Evolutionary conservation across 495 filamentous ascomycete species (phyloP).

Genomic region (Lophiotrema nucula): DNA sequence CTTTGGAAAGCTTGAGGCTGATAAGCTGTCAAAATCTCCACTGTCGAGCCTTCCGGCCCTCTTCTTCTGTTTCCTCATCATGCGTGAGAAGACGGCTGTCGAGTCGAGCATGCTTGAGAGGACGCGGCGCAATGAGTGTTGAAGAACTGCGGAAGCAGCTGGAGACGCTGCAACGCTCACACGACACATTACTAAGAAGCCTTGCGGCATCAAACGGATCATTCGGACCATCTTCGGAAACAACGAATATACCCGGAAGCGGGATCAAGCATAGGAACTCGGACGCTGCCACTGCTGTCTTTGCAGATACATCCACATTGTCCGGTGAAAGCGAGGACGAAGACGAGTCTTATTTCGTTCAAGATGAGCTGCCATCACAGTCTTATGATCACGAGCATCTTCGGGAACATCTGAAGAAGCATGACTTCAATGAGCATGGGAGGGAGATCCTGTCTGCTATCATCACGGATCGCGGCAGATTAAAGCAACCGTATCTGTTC

Average conservation of each 20-base stretch:
- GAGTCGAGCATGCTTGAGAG: too few species aligned
- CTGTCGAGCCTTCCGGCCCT: too few species aligned
- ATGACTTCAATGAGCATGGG: conserved; percentile 40
- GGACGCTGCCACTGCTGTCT: conserved; percentile 2
- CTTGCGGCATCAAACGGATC: conserved; percentile 2
- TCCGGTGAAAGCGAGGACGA: conserved; percentile 31
- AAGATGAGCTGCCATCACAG: conserved; percentile 22
- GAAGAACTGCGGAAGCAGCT: conserved; percentile 22
- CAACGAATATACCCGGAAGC: neutral
- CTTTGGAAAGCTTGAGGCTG: too few species aligned
- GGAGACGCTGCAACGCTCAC: conserved; percentile 14
- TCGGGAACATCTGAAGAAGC: conserved; percentile 35
- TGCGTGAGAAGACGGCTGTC: too few species aligned
- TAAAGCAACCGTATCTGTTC: conserved; percentile 40
- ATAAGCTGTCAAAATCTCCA: too few species aligned
- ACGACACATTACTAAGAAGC: conserved; percentile 11
- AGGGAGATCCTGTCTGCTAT: conserved; percentile 41
- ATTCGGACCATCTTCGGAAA: neutral
- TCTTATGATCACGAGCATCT: conserved; percentile 34
- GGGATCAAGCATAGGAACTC: conserved; percentile 1
- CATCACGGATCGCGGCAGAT: conserved; percentile 39
- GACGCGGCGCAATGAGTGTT: conserved; percentile 14
- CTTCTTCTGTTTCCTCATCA: too few species aligned
- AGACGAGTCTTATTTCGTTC: conserved; percentile 35
- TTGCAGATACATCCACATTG: conserved; percentile 23